Evolutionary conservation across 345 rosid species (phyloP), one percentile per base, ranked within the genome.

Genomic region (Pistacia integerrima): DNA sequence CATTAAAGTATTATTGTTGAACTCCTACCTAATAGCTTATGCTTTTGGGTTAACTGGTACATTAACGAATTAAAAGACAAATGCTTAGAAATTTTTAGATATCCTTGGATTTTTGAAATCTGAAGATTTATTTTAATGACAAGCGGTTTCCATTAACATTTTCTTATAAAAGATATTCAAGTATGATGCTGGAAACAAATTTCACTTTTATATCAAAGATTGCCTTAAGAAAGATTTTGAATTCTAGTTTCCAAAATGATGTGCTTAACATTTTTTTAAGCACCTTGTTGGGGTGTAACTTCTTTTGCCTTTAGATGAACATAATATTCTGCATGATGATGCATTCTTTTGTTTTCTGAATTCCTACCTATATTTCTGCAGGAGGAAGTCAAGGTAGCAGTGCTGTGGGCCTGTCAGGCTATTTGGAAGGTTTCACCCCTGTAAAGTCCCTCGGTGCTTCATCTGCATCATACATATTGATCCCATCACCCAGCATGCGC

Each of bases 401-500:
- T 79, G 74, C 82, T 67, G 71, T 79, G 62, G 83, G 88, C 49
- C 79, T 85, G 63, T 84, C 87, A 18, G 78, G 90, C 82, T 90
- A 92, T 81, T 74, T 90, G 68, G 99, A 97, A 84, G 99, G 97
- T 63, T 92, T 93, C 78, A 86, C 97, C 65, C 97, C 99, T 14
- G 97, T 97, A 52, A 94, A 89, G 84, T 91, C 99, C 58, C 90
- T 92, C 4, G 97, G 98, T 75, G 92, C 97, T 49, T 79, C 97
- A 3, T 84, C 97, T 22, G 88, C 93, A 60, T 88, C 99, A 60
- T 92, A 88, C 90, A 81, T 97, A 82, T 72, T 94, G 76, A 94
- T 97, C 74, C 99, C 99, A 63, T 92, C 99, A 54, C 97, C 98
- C 25, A 87, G 95, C 83, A 92, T 94, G 95, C 97, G 92, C 67